Evolutionary conservation across 139 green algal species (phyloP), one percentile per base, ranked within the genome.

Genomic region (Tetratostichococcus sp.): DNA sequence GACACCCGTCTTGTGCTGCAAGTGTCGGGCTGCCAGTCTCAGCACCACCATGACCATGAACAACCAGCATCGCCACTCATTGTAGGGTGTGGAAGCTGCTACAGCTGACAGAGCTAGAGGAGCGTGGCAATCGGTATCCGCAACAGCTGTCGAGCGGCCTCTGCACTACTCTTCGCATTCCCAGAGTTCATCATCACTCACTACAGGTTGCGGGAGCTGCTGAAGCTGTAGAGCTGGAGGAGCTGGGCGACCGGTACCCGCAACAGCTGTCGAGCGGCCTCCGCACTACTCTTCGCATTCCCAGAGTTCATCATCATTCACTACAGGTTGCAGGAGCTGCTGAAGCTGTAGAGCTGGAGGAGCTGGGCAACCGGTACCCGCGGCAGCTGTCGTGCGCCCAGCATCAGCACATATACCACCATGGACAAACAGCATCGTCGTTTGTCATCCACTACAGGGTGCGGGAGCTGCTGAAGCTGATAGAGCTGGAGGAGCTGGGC

Each of bases 261-360:
- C 79, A 65, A 26, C 86, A 97, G 86, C 83, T 97, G 16, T 91
- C 82, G 1, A 85, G 86, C 65, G 86, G 85, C 28, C 85, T 89
- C 72, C 80, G 85, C n/a, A 69, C 89, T 25, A 83, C 85, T 70
- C 85, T 14, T 82, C 85, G n/a, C 75, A 89, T n/a, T n/a, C n/a
- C n/a, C n/a, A n/a, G n/a, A n/a, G n/a, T n/a, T n/a, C n/a, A n/a
- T n/a, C n/a, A n/a, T 69, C 21, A 14, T 17, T 6, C 19, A 23
- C 26, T 65, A 43, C 76, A 88, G 88, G 43, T 90, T 94, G 25
- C 50, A 79, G 35, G 90, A 96, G 71, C 76, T 97, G 71, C 82
- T 97, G 70, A 73, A 93, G 69, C 79, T 97, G 85, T 96, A n/a
- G 88, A 93, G 78, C 82, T 97, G 70, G 75, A 74, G 8, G 81